Evolutionary conservation across 495 filamentous ascomycete species (phyloP).

Genomic region (Amorphotheca resinae): DNA sequence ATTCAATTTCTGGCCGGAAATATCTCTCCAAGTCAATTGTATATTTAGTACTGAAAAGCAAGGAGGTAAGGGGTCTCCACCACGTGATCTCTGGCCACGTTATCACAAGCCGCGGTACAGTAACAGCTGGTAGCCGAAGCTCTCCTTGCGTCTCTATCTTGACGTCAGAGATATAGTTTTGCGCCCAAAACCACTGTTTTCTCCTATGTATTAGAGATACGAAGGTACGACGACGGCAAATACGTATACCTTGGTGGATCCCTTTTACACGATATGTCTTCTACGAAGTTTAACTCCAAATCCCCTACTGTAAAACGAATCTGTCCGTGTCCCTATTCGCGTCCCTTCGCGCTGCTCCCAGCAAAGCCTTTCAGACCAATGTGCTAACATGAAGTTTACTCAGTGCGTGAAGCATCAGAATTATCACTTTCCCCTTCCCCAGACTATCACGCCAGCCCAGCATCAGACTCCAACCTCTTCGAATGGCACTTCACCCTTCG

Average conservation of each 20-base stretch:
- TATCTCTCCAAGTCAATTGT: too few species aligned
- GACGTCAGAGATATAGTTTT: too few species aligned
- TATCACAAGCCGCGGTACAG: background rate
- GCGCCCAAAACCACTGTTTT: too few species aligned
- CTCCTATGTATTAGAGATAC: too few species aligned
- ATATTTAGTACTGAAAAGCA: too few species aligned
- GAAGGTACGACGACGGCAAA: too few species aligned
- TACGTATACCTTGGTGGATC: too few species aligned
- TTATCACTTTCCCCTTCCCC: constrained; percentile 63
- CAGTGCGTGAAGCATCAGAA: constrained; percentile 20
- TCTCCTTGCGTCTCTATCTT: too few species aligned
- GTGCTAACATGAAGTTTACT: background rate
- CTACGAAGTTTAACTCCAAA: constrained; percentile 49
- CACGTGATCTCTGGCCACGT: constrained; percentile 6
- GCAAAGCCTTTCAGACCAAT: background rate
- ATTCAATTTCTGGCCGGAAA: too few species aligned
- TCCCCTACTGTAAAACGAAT: constrained; percentile 73
- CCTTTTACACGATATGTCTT: background rate
- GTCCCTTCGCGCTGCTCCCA: background rate
- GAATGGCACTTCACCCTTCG: constrained; percentile 99
- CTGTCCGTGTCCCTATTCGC: constrained; percentile 29
- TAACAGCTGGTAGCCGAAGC: constrained; percentile 17
- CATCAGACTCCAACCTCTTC: constrained; percentile 73
- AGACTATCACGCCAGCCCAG: constrained; percentile 69
- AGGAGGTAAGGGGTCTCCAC: background rate